These are phyloP conservation scores for Boletus sp. DNA, from an alignment of 768 basidiomycete species.

Conservation along the genomic window DNA sequence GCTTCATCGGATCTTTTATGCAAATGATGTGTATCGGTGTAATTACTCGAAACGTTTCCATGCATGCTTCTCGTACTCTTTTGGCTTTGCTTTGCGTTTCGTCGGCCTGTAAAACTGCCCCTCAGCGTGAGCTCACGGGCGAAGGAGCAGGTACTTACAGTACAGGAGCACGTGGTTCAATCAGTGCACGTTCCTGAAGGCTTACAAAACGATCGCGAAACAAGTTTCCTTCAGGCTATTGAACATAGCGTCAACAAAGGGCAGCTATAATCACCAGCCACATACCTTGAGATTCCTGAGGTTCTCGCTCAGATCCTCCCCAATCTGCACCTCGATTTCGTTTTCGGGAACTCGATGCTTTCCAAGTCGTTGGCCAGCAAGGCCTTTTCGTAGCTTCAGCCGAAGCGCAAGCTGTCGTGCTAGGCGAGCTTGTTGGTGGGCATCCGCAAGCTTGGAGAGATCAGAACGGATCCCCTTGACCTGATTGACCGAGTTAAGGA, in stretches of 20 bases:
- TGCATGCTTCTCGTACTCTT: slow-evolving; percentile 76
- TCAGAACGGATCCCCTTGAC: slow-evolving; percentile 51
- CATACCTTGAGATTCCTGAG: slow-evolving; percentile 78
- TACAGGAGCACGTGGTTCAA: slow-evolving; percentile 83
- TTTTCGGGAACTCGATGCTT: slow-evolving; percentile 71
- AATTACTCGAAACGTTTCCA: slow-evolving; percentile 67
- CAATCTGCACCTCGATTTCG: slow-evolving; percentile 80
- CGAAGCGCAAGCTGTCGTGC: slow-evolving; percentile 40
- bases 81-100: slow-evolving; percentile 41
- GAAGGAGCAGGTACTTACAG: slow-evolving; percentile 45
- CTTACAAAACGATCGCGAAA: slow-evolving; percentile 88
- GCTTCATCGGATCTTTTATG: too few relatives aligned
- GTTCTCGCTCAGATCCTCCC: slow-evolving; percentile 85
- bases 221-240: slow-evolving; percentile 87
- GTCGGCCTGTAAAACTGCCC: slow-evolving; percentile 16
- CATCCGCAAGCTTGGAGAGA: slow-evolving; percentile 33
- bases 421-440: slow-evolving; percentile 37
- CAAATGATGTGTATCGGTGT: background rate
- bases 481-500: slow-evolving; percentile 55
- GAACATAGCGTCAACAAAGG: background rate
- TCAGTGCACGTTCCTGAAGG: slow-evolving; percentile 80
- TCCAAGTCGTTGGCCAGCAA: slow-evolving; percentile 74
- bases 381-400: slow-evolving; percentile 57
- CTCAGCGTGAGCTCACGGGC: background rate
- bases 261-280: background rate